These are phyloP conservation scores for Sporothrix pseudoabietina DNA, from an alignment of 2,329 filamentous ascomycete species.

Conservation along the genomic window DNA sequence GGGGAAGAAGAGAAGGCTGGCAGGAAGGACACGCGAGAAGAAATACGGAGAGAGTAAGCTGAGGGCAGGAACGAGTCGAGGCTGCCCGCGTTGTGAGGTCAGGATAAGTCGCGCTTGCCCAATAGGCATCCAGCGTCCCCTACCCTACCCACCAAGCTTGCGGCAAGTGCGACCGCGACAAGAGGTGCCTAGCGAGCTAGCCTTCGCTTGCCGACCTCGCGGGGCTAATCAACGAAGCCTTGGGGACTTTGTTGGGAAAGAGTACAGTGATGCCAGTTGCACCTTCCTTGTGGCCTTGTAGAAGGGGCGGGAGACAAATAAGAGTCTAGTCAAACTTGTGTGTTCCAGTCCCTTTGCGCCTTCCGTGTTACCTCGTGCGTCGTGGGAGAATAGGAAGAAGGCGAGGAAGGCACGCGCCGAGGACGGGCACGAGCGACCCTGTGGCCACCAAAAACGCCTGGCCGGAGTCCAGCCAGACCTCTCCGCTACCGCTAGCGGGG, in stretches of 20 bases:
- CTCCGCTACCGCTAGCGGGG: not conserved
- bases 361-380: constrained; percentile 5
- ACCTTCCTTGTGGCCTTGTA: not conserved
- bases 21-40: not conserved
- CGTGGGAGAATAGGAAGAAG: not conserved
- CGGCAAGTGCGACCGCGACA: constrained; percentile 15
- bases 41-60: not conserved
- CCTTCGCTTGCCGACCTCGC: not conserved
- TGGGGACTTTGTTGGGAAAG: not conserved
- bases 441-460: constrained; percentile 6
- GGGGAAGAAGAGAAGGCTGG: not conserved
- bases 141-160: not conserved
- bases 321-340: not conserved
- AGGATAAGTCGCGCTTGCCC: constrained; percentile 17
- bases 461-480: not conserved
- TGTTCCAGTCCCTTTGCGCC: constrained; percentile 7
- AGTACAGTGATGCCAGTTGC: not conserved
- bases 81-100: not conserved
- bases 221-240: constrained; percentile 2
- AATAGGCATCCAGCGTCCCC: constrained; percentile 6
- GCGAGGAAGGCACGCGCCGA: not conserved
- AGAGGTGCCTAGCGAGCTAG: constrained; percentile 6
- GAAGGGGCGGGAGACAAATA: not conserved
- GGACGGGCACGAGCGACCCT: constrained; percentile 6
- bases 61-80: not conserved